Conservation (phyloP, 768 basidiomycete genomes). For the Termitomyces sp. region DNA sequence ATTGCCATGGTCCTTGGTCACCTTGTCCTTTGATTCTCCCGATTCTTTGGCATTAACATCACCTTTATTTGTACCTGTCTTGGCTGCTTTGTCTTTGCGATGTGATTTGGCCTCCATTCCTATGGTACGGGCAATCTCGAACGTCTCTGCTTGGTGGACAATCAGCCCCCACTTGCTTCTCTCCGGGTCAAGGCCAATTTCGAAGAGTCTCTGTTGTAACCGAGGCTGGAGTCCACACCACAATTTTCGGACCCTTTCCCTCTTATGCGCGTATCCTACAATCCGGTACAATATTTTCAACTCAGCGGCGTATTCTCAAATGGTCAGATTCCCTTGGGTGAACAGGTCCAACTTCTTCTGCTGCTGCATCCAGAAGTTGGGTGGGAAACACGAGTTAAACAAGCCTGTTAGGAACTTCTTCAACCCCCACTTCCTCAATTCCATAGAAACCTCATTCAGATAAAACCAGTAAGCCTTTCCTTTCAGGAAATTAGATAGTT, state of each 20-base stretch:
- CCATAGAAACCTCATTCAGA: too few species aligned
- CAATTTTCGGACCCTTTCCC: not conserved
- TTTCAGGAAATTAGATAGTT: too few species aligned
- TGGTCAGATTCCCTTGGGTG: not conserved
- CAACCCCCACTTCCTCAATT: too few species aligned
- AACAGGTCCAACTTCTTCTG: not conserved
- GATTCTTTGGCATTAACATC: too few species aligned
- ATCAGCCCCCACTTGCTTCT: not conserved
- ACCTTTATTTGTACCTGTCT: too few species aligned
- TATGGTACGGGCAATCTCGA: not conserved
- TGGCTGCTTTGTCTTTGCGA: too few species aligned
- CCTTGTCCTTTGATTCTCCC: too few species aligned
- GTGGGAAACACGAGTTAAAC: not conserved
- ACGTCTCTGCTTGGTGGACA: not conserved
- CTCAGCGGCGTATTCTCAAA: not conserved
- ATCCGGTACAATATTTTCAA: not conserved
- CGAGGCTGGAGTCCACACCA: not conserved
- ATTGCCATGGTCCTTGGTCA: too few species aligned
- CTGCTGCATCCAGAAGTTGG: not conserved
- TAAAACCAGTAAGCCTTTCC: too few species aligned
- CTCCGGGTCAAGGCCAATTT: not conserved
- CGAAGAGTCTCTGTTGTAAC: not conserved
- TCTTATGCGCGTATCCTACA: not conserved
- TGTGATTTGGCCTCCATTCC: not conserved
- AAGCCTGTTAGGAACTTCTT: too few species aligned